These are phyloP conservation scores for Pilatotrama ljubarskyi DNA, from an alignment of 768 basidiomycete species.

Conservation along the genomic window DNA sequence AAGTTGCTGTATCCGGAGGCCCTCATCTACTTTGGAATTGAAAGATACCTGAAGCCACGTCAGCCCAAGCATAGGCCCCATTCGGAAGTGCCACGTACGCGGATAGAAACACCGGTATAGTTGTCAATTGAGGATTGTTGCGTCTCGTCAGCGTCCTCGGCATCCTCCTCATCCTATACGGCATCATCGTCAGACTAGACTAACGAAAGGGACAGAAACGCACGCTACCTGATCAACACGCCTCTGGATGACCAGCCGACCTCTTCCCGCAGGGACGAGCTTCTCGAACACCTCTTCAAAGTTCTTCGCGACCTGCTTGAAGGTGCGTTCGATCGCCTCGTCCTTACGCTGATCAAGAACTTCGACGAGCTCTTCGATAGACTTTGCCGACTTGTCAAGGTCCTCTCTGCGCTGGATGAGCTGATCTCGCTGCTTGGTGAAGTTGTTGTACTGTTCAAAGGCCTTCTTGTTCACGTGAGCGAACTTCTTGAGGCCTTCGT, in stretches of 20 bases:
- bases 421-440: conserved; percentile 96
- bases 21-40: conserved; percentile 98
- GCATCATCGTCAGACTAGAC: neutral
- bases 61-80: neutral
- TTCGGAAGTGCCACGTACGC: conserved; percentile 46
- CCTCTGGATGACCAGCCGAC: conserved; percentile 89
- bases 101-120: conserved; percentile 96
- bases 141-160: conserved; percentile 71
- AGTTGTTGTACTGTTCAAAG: conserved; percentile 97
- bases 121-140: conserved; percentile 84
- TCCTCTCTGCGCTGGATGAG: conserved; percentile 85
- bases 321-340: conserved; percentile 97
- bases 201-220: too few species aligned
- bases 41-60: conserved; percentile 78
- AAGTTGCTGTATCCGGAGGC: conserved; percentile 92
- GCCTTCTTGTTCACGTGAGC: conserved; percentile 99
- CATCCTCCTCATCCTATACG: conserved; percentile 66
- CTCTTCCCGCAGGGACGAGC: conserved; percentile 91
- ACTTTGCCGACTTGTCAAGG: conserved; percentile 83
- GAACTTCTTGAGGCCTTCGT: conserved; percentile 93
- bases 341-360: conserved; percentile 97
- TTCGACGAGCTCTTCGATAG: conserved; percentile 90
- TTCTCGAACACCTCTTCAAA: conserved; percentile 98
- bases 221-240: conserved; percentile 74
- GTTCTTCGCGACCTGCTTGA: conserved; percentile 96